Base-by-base conservation (phyloP, 2,329 filamentous ascomycete genomes). In the Hypoxylon sp. region DNA sequence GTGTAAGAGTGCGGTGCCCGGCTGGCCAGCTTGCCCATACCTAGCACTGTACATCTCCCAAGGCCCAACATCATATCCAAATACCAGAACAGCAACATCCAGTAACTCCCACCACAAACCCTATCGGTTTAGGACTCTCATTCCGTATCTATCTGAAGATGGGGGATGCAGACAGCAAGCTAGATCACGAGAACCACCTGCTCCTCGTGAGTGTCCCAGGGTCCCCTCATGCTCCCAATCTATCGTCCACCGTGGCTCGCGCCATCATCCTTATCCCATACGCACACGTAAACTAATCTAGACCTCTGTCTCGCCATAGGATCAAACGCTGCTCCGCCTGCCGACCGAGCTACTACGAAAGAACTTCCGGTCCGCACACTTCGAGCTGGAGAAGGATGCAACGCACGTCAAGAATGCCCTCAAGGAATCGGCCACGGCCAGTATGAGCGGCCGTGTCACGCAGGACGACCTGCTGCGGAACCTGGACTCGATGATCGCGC, bases 281-380 rank as follows among this genome's bases (percentile, higher is more conserved):
- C 27, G 38, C 35, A 51, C 55, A n/a, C n/a, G n/a, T n/a, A 48
- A 50, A 23, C 24, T 48, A 48, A 23, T 52, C 29, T 47, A 21
- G 40, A 33, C 17, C 9, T 35, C 8, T 15, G 13, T 20, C 23
- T 21, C 18, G 2, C 17, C 11, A 9, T 64, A 94, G 92, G 95
- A 99, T 72, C 94, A 98, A 83, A 90, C 94, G 3, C 89, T 98
- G 65, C 87, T 99, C 66, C 92, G 93, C 27, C 86, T 98, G 18
- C 95, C 95, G 15, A 89, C 94, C 76, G 95, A 98, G 73, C 89
- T 97, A 55, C 88, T 96, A 18, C 89, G 92, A 53, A 94, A 95
- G 74, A 98, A 96, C 78, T 96, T 98, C 78, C 95, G 96, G 69
- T 87, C 88, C 3, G 90, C 90, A 38, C 90, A 92, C 73, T 87